Base-by-base conservation (phyloP, 257 asterid genomes). In the Voacanga thouarsii region DNA sequence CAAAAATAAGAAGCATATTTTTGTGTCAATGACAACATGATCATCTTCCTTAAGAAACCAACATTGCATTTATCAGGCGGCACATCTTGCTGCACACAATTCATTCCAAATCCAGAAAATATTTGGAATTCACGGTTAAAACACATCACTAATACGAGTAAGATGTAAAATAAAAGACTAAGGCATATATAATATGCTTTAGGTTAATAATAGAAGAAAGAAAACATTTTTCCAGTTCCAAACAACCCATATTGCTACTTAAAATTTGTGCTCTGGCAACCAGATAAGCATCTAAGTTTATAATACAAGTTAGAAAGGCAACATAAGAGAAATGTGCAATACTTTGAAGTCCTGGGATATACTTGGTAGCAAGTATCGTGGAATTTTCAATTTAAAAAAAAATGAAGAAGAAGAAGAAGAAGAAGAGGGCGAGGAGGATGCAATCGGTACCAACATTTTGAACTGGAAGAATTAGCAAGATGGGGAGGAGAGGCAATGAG, bases 41-140 rank as follows among this genome's bases (percentile, higher is more conserved):
- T 37, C n/a, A 49, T 49, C 21, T 76, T 64, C 56, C n/a, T 50
- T 28, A 81, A 49, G 78, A 63, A 51, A 83, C 80, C 24, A 80
- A 88, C 92, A 89, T 89, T 60, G 80, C 87, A 83, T 43, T 87
- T 81, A 64, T 59, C 72, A 51, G 74, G 72, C 57, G 50, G 81
- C 44, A 57, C 72, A 76, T 65, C n/a, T 71, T 45, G 59, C 72
- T 71, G 77, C 11, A 76, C 50, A 71, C 51, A 41, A 9, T 83
- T 82, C 61, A 72, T 51, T 65, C 75, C 80, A 28, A 82, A 19
- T 78, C 85, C 83, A 51, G 81, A 73, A 55, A 88, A 73, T 60
- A 88, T 67, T 93, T 90, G 88, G 84, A 86, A 47, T 24, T 77
- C n/a, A 64, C 41, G 43, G 37, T 71, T 75, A 30, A 49, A 23